A percentile compares a stretch with the other conserved stretches of the same genome.
Evolutionary conservation across 768 basidiomycete genomes (phyloP).

Genomic region (Suillus placidus): DNA sequence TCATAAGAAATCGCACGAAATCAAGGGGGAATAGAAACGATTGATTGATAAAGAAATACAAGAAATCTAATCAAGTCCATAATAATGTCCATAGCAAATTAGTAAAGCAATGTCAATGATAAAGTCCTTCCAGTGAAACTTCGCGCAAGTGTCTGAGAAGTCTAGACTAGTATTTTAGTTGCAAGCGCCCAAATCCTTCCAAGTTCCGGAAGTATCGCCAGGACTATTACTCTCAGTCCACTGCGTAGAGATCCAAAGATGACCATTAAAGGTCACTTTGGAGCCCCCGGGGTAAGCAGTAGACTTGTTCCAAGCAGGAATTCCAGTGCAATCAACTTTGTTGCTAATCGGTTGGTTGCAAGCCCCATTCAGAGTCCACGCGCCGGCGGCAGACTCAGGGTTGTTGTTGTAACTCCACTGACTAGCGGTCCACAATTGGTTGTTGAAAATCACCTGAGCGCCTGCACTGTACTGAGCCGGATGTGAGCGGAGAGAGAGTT

Average conservation of each 20-base stretch:
- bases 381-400: constrained; percentile 18
- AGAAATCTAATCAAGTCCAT: neutral
- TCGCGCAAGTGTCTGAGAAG: too few species aligned
- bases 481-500: neutral
- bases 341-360: constrained; percentile 29
- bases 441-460: constrained; percentile 23
- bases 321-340: constrained; percentile 23
- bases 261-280: constrained; percentile 16
- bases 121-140: neutral
- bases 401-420: constrained; percentile 31
- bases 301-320: constrained; percentile 20
- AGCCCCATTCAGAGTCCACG: constrained; percentile 17
- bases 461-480: constrained; percentile 27
- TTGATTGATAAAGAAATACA: neutral
- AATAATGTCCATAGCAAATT: neutral
- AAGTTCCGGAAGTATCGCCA: constrained; percentile 29
- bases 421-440: constrained; percentile 24
- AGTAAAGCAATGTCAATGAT: neutral
- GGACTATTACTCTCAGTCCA: constrained; percentile 26
- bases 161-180: constrained; percentile 4
- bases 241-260: constrained; percentile 29
- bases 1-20: neutral
- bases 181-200: constrained; percentile 27
- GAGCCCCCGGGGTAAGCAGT: constrained; percentile 24
- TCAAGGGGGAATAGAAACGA: neutral